Conservation (phyloP, 73 alveolate species). For the Effrenium voratum region DNA sequence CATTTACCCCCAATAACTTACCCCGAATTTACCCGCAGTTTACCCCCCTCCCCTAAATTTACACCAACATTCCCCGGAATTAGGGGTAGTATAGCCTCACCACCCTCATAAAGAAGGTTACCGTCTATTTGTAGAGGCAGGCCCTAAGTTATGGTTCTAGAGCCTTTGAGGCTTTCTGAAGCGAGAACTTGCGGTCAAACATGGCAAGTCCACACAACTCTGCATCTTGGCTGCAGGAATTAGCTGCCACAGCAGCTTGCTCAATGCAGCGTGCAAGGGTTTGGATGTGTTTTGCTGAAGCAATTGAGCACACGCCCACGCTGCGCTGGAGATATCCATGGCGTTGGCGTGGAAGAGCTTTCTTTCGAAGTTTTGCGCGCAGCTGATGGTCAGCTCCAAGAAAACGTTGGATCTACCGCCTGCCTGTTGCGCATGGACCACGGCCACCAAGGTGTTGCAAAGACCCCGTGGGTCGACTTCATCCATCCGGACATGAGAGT, state of each 20-base stretch:
- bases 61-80: too few relatives aligned
- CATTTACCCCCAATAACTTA: too few relatives aligned
- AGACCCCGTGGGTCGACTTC: background rate
- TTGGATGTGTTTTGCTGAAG: too few relatives aligned
- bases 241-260: too few relatives aligned
- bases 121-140: too few relatives aligned
- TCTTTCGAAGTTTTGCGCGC: background rate
- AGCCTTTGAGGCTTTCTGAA: background rate
- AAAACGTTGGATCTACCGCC: background rate
- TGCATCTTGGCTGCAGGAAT: too few relatives aligned
- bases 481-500: background rate
- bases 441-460: conserved; percentile 11
- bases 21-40: too few relatives aligned
- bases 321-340: background rate
- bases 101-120: too few relatives aligned
- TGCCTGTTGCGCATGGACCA: background rate
- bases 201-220: background rate
- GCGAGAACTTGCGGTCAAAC: background rate
- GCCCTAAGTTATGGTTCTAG: background rate
- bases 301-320: conserved; percentile 11
- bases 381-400: background rate
- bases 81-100: too few relatives aligned
- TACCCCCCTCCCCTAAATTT: too few relatives aligned
- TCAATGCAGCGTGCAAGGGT: too few relatives aligned
- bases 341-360: background rate